phyloP scores from a whole-genome alignment of 176 grass and related monocot species.

The Ensete ventricosum region DNA sequence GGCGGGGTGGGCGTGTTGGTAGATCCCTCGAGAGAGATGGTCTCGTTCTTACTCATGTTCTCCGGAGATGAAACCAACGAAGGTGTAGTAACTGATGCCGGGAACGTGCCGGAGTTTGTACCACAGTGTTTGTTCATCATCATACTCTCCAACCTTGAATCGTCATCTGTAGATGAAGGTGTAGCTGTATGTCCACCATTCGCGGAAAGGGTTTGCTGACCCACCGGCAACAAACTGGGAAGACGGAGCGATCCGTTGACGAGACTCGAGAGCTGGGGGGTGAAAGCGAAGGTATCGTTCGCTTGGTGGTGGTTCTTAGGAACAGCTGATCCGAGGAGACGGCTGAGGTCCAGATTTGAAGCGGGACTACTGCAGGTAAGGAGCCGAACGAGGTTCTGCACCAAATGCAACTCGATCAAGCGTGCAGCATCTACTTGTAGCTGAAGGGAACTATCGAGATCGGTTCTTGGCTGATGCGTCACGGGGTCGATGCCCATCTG shows the following conservation, averaged over 20 bases:
- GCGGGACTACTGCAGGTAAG: neutral
- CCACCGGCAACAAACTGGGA: too few relatives aligned
- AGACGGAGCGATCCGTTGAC: too few relatives aligned
- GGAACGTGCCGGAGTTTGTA: too few relatives aligned
- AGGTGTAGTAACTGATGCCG: neutral
- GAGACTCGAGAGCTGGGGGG: too few relatives aligned
- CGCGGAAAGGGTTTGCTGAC: too few relatives aligned
- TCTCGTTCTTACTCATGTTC: neutral
- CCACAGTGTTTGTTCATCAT: too few relatives aligned
- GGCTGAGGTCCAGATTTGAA: neutral
- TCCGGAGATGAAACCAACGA: neutral
- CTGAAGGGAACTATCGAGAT: neutral
- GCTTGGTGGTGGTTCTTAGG: too few relatives aligned
- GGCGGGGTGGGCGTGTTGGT: neutral
- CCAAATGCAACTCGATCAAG: neutral
- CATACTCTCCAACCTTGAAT: too few relatives aligned
- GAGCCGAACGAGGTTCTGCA: neutral
- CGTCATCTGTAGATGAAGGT: too few relatives aligned
- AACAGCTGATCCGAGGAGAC: neutral
- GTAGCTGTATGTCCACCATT: too few relatives aligned
- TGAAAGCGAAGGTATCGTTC: too few relatives aligned
- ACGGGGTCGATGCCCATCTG: neutral
- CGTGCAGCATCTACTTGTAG: neutral
- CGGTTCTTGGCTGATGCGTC: neutral
- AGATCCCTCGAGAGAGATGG: neutral